These are phyloP conservation scores for Schwanniomyces vanrijiae DNA, from an alignment of 805 yeast species.

Conservation along the genomic window DNA sequence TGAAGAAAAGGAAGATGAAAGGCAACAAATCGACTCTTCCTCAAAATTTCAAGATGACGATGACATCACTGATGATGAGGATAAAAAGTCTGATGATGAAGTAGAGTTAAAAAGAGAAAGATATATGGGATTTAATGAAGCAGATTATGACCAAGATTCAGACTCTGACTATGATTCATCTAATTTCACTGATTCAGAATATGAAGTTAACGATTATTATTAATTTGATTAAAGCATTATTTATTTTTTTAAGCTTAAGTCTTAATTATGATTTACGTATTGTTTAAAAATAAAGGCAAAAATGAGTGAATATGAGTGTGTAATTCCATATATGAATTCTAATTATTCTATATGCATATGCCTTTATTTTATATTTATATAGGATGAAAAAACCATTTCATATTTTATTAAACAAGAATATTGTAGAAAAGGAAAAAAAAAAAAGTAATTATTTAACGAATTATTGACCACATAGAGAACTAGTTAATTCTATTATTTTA, in stretches of 20 bases:
- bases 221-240: constrained; percentile 8
- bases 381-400: not conserved
- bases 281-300: not conserved
- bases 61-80: constrained; percentile 27
- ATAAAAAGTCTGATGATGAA: constrained; percentile 41
- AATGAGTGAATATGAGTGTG: not conserved
- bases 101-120: constrained; percentile 44
- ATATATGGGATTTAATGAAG: constrained; percentile 44
- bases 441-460: no score
- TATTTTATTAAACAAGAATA: no score
- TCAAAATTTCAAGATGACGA: constrained; percentile 6
- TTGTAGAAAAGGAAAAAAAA: no score
- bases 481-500: no score
- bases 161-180: constrained; percentile 24
- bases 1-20: constrained; percentile 55
- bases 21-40: constrained; percentile 10
- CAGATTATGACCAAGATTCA: constrained; percentile 43
- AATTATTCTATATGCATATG: no score
- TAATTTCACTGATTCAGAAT: constrained; percentile 29
- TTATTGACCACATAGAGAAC: no score
- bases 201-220: constrained; percentile 45
- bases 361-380: not conserved
- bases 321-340: no score
- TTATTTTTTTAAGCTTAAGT: not conserved
- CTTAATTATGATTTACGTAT: not conserved